Percentiles rank a stretch among this genome's conserved stretches.
Evolutionary conservation across 441 rosid genomes (phyloP).

Genomic region (Bocquillonia castaneifolia): DNA sequence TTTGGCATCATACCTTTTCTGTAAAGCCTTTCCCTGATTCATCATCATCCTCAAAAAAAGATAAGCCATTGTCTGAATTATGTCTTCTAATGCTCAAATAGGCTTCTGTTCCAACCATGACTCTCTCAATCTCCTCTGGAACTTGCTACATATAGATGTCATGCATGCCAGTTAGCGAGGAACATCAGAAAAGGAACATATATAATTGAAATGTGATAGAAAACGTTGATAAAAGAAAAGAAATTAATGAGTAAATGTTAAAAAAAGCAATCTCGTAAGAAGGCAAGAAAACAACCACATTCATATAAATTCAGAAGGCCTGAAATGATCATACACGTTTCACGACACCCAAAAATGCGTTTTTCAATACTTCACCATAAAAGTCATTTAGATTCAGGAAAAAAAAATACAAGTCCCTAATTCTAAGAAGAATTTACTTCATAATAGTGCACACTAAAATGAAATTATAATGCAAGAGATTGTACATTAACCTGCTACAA

Average conservation of each 20-base stretch:
- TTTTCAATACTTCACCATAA: not conserved
- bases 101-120: conserved; percentile 88
- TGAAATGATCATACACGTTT: not conserved
- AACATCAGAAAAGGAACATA: not conserved
- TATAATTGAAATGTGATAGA: not conserved
- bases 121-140: conserved; percentile 94
- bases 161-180: not conserved
- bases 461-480: not conserved
- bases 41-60: conserved; percentile 61
- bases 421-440: not conserved
- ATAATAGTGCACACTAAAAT: not conserved
- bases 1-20: conserved; percentile 52
- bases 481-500: not conserved
- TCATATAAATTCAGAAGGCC: not conserved
- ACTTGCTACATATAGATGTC: conserved; percentile 65
- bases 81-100: conserved; percentile 90
- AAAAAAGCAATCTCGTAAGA: not conserved
- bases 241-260: not conserved
- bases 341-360: not conserved
- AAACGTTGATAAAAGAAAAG: not conserved
- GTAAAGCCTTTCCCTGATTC: conserved; percentile 43
- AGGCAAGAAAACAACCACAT: not conserved
- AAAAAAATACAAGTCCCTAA: not conserved
- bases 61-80: conserved; percentile 60
- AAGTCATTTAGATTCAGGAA: not conserved